Evolutionary conservation across 1,284 basidiomycete genomes (phyloP), one percentile per base, ranked within the genome.

Genomic region (Xanthoconium separans): DNA sequence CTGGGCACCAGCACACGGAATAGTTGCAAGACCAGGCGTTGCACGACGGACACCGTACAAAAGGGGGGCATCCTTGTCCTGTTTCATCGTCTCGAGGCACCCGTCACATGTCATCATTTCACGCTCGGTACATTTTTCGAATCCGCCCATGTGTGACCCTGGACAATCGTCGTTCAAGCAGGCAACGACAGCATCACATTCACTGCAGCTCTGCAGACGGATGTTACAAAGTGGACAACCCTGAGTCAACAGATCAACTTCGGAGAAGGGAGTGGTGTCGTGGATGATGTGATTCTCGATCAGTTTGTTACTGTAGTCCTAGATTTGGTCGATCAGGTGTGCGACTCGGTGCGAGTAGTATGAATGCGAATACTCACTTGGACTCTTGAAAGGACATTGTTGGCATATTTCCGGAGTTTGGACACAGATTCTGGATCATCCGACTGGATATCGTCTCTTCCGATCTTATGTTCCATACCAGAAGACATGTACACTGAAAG

Each of bases 1-100:
- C 51, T 0, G 12, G 27, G 37, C 44, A 55, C 53, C 33, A 47
- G 11, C 3, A 0, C 10, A 43, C 13, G 0, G 37, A 20, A 2
- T 4, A 0, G 1, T 10, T 22, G 24, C 53, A 54, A n/a, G 16
- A n/a, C 53, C 53, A 55, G 10, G 30, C 7, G 2, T 34, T 29
- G 45, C 54, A 55, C 2, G 52, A 22, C 5, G 44, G 52, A 18
- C 53, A 55, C 2, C 36, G 41, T 1, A 44, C 11, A 27, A 55
- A 55, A 5, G 3, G 13, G 3, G 31, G 0, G n/a, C 6, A 27
- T 27, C 2, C 12, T 7, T 1, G 31, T 4, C 20, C 10, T 0
- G 8, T 18, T 24, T 12, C 27, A 18, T 18, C 7, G 33, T 30
- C 3, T 30, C 22, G 4, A 55, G 41, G 30, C 51, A 55, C 10